Evolutionary conservation across 129 eudicot genomes (phyloP).

Genomic region (Apium graveolens): DNA sequence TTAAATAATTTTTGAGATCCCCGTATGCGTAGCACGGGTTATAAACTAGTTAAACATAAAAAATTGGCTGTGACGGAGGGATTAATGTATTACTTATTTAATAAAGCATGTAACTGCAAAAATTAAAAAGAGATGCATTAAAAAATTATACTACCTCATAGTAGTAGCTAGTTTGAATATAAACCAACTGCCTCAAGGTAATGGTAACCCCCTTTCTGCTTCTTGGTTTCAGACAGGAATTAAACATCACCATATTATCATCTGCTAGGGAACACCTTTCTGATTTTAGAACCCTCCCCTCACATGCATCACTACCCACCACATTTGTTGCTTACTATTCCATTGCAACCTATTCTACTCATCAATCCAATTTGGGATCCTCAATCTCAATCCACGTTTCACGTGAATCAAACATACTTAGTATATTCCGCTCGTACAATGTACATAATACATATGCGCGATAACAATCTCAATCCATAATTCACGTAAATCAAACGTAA

Average conservation of each 20-base stretch:
- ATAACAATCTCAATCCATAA: neutral
- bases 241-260: conserved; percentile 7
- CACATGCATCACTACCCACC: conserved; percentile 8
- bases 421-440: too few species aligned
- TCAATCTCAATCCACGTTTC: neutral
- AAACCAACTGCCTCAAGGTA: neutral
- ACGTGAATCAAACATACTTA: neutral
- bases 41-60: too few species aligned
- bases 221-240: conserved; percentile 25
- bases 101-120: neutral
- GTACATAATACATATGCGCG: too few species aligned
- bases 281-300: conserved; percentile 5
- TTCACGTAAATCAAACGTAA: neutral
- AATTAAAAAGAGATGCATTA: neutral
- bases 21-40: too few species aligned
- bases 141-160: neutral
- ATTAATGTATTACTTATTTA: too few species aligned
- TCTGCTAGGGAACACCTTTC: conserved; percentile 5
- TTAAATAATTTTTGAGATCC: too few species aligned
- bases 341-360: neutral
- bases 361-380: neutral
- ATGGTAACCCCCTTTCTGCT: conserved; percentile 20
- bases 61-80: too few species aligned
- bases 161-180: neutral
- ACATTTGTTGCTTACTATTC: neutral